Evolutionary conservation across 140 eudicot genomes (phyloP), one percentile per base, ranked within the genome.

Genomic region (Oenanthe javanica): DNA sequence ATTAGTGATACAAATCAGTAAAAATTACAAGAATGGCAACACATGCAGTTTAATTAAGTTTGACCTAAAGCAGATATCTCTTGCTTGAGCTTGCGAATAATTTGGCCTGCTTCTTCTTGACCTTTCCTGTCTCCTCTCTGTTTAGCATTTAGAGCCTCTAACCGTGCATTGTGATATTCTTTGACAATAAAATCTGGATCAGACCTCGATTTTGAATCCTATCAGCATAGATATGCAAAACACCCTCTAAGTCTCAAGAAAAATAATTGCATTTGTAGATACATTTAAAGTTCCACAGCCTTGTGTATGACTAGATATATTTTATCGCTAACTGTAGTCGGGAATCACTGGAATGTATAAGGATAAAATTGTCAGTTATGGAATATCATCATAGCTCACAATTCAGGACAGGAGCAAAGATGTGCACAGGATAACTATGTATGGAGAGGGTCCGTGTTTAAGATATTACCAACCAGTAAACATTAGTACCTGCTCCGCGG

Each of bases 61-160:
- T 80, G 66, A 95, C 99, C 99, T 95, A 95, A 83, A 79, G 91
- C 88, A 84, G 96, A 87, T 88, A 95, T 86, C 75, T 92, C 97
- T 88, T 95, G 94, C 88, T 92, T 95, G 80, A 95, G 95, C 86
- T 88, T 91, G 82, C 96, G 92, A 86, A 95, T 95, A 66, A 77
- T 76, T 82, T 82, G 83, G 81, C 99, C 94, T 72, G 97, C 97
- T 80, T 90, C 86, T 82, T 95, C 88, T 82, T 93, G 97, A 81
- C 90, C 85, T 83, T 86, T 88, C 79, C 87, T 95, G 88, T 95
- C 99, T 67, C 84, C 80, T 86, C 86, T 88, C 42, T 88, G 92
- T 89, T 95, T 95, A 64, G 99, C 96, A 72, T 82, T 74, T 71
- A 86, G 77, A 80, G 99, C 99, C 88, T 92, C 93, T 77, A 86